Conservation (phyloP, 2,329 filamentous ascomycete species). For the Ascochyta fabae region DNA sequence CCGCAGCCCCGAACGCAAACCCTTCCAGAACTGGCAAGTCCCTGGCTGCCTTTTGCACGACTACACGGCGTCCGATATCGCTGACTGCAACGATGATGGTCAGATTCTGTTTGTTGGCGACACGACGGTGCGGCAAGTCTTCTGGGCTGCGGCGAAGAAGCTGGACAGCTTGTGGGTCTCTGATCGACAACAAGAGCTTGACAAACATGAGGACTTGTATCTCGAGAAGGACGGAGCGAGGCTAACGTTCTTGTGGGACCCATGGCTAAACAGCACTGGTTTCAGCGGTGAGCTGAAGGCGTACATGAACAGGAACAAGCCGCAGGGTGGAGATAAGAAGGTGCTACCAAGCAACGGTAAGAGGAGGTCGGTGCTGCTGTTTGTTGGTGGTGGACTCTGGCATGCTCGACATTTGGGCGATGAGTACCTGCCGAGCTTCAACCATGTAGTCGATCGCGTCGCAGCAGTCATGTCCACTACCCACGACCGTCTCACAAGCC, state of each 20-base stretch:
- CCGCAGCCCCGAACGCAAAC: slow-evolving; percentile 34
- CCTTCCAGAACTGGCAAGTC: slow-evolving; percentile 64
- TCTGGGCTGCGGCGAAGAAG: slow-evolving; percentile 62
- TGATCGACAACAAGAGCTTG: slow-evolving; percentile 34
- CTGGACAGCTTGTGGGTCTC: slow-evolving; percentile 49
- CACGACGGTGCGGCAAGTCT: slow-evolving; percentile 65
- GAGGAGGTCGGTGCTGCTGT: slow-evolving; percentile 52
- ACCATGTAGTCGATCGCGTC: slow-evolving; percentile 55
- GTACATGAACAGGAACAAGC: slow-evolving; percentile 36
- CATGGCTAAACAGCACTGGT: slow-evolving; percentile 62
- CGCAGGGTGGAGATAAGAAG: neutral
- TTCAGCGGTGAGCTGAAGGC: slow-evolving; percentile 52
- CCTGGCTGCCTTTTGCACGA: slow-evolving; percentile 65
- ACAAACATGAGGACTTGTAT: slow-evolving; percentile 53
- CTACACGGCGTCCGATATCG: slow-evolving; percentile 61
- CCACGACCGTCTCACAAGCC: slow-evolving; percentile 10
- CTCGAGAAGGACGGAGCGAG: slow-evolving; percentile 55
- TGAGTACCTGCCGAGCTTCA: slow-evolving; percentile 55
- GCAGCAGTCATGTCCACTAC: slow-evolving; percentile 20
- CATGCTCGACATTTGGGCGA: slow-evolving; percentile 60
- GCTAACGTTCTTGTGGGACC: slow-evolving; percentile 68
- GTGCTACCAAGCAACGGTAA: neutral
- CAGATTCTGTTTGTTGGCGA: slow-evolving; percentile 68
- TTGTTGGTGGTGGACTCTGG: slow-evolving; percentile 64
- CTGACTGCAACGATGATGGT: slow-evolving; percentile 59